Evolutionary conservation across 208 protist species (phyloP), one percentile per base, ranked within the genome.

Genomic region (Balamuthia mandrillaris): DNA sequence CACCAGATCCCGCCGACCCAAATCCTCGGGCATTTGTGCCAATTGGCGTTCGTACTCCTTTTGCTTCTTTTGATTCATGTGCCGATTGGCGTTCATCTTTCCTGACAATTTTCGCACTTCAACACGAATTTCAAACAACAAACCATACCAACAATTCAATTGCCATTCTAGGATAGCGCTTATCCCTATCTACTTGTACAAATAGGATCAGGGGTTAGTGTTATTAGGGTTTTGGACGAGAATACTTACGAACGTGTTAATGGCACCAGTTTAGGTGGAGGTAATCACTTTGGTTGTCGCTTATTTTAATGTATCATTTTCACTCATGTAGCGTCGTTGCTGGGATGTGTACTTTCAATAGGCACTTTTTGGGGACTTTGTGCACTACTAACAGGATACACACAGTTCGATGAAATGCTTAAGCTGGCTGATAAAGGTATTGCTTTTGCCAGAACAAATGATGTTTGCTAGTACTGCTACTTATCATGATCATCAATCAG

Each of bases 121-220:
- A n/a, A n/a, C n/a, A n/a, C n/a, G n/a, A n/a, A n/a, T n/a, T n/a
- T n/a, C n/a, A n/a, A n/a, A n/a, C 16, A 56, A 29, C 39, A 79
- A 12, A 86, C 12, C 14, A 85, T 14, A 84, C n/a, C n/a, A n/a
- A n/a, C n/a, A n/a, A n/a, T n/a, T n/a, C n/a, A n/a, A n/a, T n/a
- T n/a, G n/a, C n/a, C n/a, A n/a, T n/a, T n/a, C n/a, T 12, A 85
- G 75, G 75, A 85, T 77, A n/a, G 45, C 72, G 18, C 39, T 27
- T 98, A 94, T 79, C 97, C 97, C 1, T 99, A 98, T 87, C 82
- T 99, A 21, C 89, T 99, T 45, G 96, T 98, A 65, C 98, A 98
- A 92, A 98, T 98, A 58, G 98, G 98, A 35, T 97, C 95, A 7
- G 98, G 98, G 37, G 97, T 99, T 61, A 97, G 94, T 47, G 97